Evolutionary conservation across 2,329 filamentous ascomycete species (phyloP).

Genomic region (Thelonectria discophora): DNA sequence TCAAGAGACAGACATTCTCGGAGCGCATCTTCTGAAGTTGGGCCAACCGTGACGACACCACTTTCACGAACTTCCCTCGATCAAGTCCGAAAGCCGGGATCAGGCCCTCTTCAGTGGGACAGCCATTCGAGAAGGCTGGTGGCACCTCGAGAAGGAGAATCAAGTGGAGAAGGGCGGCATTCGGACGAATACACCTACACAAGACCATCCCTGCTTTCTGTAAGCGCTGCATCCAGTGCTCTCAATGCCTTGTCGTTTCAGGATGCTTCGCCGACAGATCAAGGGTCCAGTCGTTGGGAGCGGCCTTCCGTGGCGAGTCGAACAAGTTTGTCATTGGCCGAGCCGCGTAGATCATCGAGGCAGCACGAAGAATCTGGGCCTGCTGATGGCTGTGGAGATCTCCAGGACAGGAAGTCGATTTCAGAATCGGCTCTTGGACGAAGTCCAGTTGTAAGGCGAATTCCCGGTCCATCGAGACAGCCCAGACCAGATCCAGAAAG

Average conservation of each 20-base stretch:
- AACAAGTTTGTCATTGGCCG: conserved; percentile 21
- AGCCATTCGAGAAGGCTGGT: conserved; percentile 63
- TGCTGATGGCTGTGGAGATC: conserved; percentile 36
- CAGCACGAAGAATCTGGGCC: conserved; percentile 31
- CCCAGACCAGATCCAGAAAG: conserved; percentile 28
- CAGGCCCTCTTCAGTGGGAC: conserved; percentile 59
- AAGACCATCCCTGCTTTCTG: conserved; percentile 58
- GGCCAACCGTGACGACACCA: conserved; percentile 31
- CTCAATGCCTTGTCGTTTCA: conserved; percentile 49
- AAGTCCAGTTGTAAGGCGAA: conserved; percentile 30
- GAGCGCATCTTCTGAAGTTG: conserved; percentile 38
- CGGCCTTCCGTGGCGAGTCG: conserved; percentile 20
- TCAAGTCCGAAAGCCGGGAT: conserved; percentile 43
- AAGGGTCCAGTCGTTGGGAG: conserved; percentile 30
- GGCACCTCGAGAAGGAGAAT: conserved; percentile 47
- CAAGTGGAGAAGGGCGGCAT: conserved; percentile 46
- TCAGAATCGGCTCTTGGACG: conserved; percentile 31
- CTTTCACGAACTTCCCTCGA: conserved; percentile 45
- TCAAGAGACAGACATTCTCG: conserved; percentile 49
- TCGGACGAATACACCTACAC: conserved; percentile 52
- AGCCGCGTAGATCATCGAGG: conserved; percentile 30
- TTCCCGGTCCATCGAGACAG: conserved; percentile 23
- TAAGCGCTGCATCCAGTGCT: conserved; percentile 66
- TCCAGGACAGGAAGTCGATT: conserved; percentile 29
- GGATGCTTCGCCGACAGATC: conserved; percentile 35